phyloP scores from a whole-genome alignment of 768 basidiomycete species.

The Galerina marginata region DNA sequence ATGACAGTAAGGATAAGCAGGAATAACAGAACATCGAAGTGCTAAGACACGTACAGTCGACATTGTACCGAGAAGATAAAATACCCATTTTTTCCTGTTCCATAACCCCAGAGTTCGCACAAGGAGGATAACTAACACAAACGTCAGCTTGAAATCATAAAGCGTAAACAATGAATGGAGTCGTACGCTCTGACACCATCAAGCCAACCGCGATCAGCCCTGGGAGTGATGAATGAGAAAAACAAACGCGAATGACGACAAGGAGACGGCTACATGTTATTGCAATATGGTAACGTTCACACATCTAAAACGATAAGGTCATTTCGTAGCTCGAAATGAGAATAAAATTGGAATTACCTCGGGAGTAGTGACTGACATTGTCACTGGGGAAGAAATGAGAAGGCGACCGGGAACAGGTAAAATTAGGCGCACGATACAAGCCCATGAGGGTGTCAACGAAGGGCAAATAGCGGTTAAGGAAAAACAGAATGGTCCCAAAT shows the following conservation, averaged over 20 bases:
- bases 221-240: background rate
- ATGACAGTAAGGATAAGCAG: background rate
- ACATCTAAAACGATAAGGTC: slow-evolving; percentile 2
- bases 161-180: background rate
- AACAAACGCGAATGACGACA: background rate
- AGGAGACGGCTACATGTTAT: slow-evolving; percentile 10
- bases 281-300: slow-evolving; percentile 2
- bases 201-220: slow-evolving; percentile 18
- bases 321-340: background rate
- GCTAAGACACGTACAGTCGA: slow-evolving; percentile 9
- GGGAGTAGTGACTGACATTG: background rate
- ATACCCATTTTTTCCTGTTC: slow-evolving; percentile 6
- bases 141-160: background rate
- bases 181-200: slow-evolving; percentile 20
- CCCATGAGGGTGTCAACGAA: slow-evolving; percentile 22
- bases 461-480: slow-evolving; percentile 24
- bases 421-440: slow-evolving; percentile 14
- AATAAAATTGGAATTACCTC: background rate
- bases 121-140: slow-evolving; percentile 18
- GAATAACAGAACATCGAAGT: background rate
- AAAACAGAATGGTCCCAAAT: slow-evolving; percentile 13
- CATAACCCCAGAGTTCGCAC: slow-evolving; percentile 23
- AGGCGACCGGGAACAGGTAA: background rate
- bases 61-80: slow-evolving; percentile 4
- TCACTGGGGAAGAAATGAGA: background rate